Evolutionary conservation across 164 flowering plant species (phyloP).

Genomic region (Litsea cubeba): DNA sequence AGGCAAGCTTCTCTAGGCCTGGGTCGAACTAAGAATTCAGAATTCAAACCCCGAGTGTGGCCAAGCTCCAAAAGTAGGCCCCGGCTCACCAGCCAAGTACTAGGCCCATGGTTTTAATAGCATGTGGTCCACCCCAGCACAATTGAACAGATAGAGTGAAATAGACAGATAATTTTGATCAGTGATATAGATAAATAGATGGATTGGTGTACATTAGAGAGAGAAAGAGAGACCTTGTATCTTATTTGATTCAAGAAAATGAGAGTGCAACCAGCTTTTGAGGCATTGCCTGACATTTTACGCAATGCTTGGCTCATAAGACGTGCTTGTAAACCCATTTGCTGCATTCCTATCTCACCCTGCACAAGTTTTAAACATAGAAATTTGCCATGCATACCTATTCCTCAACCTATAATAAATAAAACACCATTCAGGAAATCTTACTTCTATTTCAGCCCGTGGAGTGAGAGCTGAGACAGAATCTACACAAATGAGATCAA

Average conservation of each 20-base stretch:
- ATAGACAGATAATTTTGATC: too few species aligned
- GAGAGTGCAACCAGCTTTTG: conserved; percentile 97
- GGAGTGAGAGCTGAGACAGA: conserved; percentile 99
- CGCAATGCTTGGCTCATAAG: conserved; percentile 99
- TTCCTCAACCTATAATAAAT: neutral
- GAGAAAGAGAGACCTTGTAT: conserved; percentile 62
- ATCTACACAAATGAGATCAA: conserved; percentile 94
- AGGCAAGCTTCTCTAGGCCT: too few species aligned
- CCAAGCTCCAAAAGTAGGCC: too few species aligned
- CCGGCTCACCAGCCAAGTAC: too few species aligned
- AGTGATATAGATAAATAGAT: too few species aligned
- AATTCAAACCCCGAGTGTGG: too few species aligned
- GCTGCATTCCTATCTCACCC: conserved; percentile 99
- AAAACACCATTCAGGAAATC: conserved; percentile 4
- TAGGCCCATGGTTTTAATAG: too few species aligned
- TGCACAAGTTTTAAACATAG: conserved; percentile 12
- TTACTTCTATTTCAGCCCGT: conserved; percentile 94
- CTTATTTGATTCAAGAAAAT: conserved; percentile 94
- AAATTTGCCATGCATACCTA: conserved; percentile 5
- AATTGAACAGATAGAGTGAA: too few species aligned
- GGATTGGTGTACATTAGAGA: neutral
- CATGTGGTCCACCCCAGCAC: too few species aligned
- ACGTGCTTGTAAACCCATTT: conserved; percentile 98
- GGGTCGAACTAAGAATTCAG: too few species aligned
- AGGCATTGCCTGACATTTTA: conserved; percentile 99